A percentile compares a stretch with the other conserved stretches of the same genome.
phyloP scores from a whole-genome alignment of 2,329 filamentous ascomycete genomes.

The Fusarium sublunatum region DNA sequence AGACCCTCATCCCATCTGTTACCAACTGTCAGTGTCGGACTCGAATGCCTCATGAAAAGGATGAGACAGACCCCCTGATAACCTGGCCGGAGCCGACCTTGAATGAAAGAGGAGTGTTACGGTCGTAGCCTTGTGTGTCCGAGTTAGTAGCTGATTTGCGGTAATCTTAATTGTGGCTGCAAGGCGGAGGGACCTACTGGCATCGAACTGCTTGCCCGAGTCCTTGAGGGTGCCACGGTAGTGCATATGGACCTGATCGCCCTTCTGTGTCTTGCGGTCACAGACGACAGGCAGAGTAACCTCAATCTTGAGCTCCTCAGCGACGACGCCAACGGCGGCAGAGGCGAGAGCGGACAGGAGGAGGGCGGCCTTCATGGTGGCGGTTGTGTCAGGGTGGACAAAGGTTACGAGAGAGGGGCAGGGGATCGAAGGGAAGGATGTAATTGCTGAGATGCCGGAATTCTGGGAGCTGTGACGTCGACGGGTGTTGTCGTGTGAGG shows the following conservation, averaged over 20 bases:
- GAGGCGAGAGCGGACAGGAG: slow-evolving; percentile 64
- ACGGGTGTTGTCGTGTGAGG: slow-evolving; percentile 27
- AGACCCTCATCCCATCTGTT: slow-evolving; percentile 88
- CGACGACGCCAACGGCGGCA: slow-evolving; percentile 62
- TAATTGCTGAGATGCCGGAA: slow-evolving; percentile 31
- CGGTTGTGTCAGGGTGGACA: slow-evolving; percentile 28
- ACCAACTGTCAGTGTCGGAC: slow-evolving; percentile 32
- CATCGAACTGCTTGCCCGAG: slow-evolving; percentile 84
- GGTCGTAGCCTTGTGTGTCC: slow-evolving; percentile 70
- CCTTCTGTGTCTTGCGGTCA: slow-evolving; percentile 78
- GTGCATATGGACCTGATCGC: slow-evolving; percentile 87
- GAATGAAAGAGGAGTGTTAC: slow-evolving; percentile 81
- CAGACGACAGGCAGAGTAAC: slow-evolving; percentile 80
- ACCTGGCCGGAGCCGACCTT: slow-evolving; percentile 83
- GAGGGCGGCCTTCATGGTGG: slow-evolving; percentile 62
- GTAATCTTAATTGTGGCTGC: slow-evolving; percentile 9
- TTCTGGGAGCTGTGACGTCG: slow-evolving; percentile 40
- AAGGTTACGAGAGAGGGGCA: slow-evolving; percentile 7
- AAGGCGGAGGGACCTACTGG: slow-evolving; percentile 60
- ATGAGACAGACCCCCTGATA: slow-evolving; percentile 78
- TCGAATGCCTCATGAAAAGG: slow-evolving; percentile 14
- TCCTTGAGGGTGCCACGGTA: slow-evolving; percentile 84
- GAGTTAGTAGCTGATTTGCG: slow-evolving; percentile 19
- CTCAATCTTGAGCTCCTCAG: slow-evolving; percentile 78
- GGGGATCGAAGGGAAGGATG: slow-evolving; percentile 12